A percentile compares a stretch with the other conserved stretches of the same genome.
Conservation (phyloP, 179 eudicot genomes). For the Beta lomatogona region DNA sequence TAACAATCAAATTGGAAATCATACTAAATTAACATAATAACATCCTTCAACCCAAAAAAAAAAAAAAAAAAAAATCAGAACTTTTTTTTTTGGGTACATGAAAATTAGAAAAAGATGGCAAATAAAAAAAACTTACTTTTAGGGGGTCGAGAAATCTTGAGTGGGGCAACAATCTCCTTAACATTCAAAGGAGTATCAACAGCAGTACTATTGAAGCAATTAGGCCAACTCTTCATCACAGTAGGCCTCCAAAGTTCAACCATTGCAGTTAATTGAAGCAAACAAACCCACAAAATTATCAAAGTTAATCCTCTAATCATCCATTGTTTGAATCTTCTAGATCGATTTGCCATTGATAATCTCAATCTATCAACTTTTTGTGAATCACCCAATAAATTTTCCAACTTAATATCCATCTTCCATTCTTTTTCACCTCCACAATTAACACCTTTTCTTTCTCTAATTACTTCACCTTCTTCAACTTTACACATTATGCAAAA, state of each 20-base stretch:
- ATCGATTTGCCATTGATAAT: slow-evolving; percentile 39
- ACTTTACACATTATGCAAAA: slow-evolving; percentile 35
- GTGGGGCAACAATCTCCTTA: slow-evolving; percentile 26
- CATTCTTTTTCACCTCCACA: slow-evolving; percentile 26
- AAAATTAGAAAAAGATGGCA: not conserved
- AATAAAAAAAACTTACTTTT: slow-evolving; percentile 57
- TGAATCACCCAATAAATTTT: slow-evolving; percentile 34
- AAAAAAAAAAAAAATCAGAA: not conserved
- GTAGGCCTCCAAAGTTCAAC: slow-evolving; percentile 56
- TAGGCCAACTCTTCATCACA: slow-evolving; percentile 65
- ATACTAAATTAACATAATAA: not conserved
- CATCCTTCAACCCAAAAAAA: not conserved
- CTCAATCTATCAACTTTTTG: slow-evolving; percentile 40
- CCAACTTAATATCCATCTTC: slow-evolving; percentile 39
- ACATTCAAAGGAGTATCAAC: slow-evolving; percentile 20
- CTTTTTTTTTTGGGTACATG: too few species aligned
- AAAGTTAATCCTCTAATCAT: slow-evolving; percentile 45
- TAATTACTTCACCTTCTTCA: slow-evolving; percentile 28
- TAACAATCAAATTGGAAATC: not conserved
- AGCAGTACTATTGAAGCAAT: slow-evolving; percentile 34
- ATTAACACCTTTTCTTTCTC: slow-evolving; percentile 27
- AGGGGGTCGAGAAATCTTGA: slow-evolving; percentile 47
- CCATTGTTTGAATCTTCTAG: slow-evolving; percentile 50
- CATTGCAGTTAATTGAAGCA: slow-evolving; percentile 46
- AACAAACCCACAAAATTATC: slow-evolving; percentile 51